Evolutionary conservation across 176 grass and related monocot genomes (phyloP), one percentile per base, ranked within the genome.

Genomic region (Puccinellia tenuiflora): DNA sequence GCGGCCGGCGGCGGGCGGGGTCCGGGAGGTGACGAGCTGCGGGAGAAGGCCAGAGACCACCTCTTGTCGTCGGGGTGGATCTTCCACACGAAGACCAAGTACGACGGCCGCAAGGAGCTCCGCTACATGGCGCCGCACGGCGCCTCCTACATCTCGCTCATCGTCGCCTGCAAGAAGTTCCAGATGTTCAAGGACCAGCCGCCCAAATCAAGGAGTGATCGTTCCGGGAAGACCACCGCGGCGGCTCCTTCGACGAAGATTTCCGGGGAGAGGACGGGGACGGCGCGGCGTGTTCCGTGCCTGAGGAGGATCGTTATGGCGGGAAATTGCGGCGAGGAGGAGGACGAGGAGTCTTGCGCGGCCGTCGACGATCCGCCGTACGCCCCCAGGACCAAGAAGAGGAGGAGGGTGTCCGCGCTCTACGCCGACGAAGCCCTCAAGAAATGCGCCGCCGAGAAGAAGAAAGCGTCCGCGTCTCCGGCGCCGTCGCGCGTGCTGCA

Each of bases 81-180:
- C 4, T 10, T 65, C 24, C 78, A 72, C 68, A 72, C 28, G 51
- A 68, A 56, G 62, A 13, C n/a, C 47, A 64, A 52, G 39, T 81
- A 34, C 42, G 53, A 48, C 34, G 86, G 56, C 33, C 84, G 71
- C 26, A 16, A 47, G 33, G 82, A 86, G 73, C 38, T 88, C 28
- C 52, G 81, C n/a, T 92, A 82, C 85, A 17, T 3, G 28, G 79
- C 88, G 29, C 90, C 93, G 30, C 52, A 53, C 26, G 88, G 88
- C 81, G 77, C 79, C 22, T 86, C 38, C 48, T 95, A 84, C 64
- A n/a, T 18, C 77, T 92, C 90, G 70, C 92, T 95, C 42, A 46
- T 81, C 70, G 78, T 73, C 61, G 92, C 92, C 33, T 94, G 92
- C 74, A 50, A 78, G 37, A 83, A 74, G 25, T 87, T 55, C 77